A percentile compares a stretch with the other conserved stretches of the same genome.
Conservation (phyloP, 306 rosid genomes). For the Alnus glutinosa region DNA sequence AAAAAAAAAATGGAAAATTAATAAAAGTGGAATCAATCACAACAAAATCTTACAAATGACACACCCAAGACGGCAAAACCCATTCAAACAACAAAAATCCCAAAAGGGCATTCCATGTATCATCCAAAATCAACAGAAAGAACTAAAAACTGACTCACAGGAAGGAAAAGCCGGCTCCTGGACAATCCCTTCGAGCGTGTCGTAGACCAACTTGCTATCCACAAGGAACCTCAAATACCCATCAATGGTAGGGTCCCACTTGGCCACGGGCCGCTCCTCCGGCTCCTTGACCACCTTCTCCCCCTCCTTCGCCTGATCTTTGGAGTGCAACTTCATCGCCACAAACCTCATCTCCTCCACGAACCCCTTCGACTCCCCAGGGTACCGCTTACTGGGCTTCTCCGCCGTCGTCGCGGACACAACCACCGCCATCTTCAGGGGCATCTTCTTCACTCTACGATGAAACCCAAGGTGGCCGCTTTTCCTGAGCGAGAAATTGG, state of each 20-base stretch:
- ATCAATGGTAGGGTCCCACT: slow-evolving; percentile 78
- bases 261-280: slow-evolving; percentile 58
- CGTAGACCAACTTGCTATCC: slow-evolving; percentile 84
- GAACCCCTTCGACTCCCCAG: slow-evolving; percentile 88
- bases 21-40: neutral
- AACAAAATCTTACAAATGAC: neutral
- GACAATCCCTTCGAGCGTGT: slow-evolving; percentile 71
- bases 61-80: neutral
- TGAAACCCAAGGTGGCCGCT: slow-evolving; percentile 8
- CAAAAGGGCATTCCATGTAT: neutral
- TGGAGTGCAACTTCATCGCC: slow-evolving; percentile 92
- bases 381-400: slow-evolving; percentile 72
- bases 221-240: slow-evolving; percentile 89
- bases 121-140: neutral
- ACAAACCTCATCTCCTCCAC: slow-evolving; percentile 99
- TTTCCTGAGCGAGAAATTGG: slow-evolving; percentile 30
- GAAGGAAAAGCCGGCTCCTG: slow-evolving; percentile 61
- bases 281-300: slow-evolving; percentile 78
- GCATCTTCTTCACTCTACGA: slow-evolving; percentile 13
- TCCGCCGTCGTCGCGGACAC: slow-evolving; percentile 76
- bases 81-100: neutral
- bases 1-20: too few relatives aligned
- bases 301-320: slow-evolving; percentile 91
- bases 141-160: slow-evolving; percentile 48
- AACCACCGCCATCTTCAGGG: slow-evolving; percentile 37